Evolutionary conservation across 2,329 filamentous ascomycete genomes (phyloP).

Genomic region (Drechslera avenae): DNA sequence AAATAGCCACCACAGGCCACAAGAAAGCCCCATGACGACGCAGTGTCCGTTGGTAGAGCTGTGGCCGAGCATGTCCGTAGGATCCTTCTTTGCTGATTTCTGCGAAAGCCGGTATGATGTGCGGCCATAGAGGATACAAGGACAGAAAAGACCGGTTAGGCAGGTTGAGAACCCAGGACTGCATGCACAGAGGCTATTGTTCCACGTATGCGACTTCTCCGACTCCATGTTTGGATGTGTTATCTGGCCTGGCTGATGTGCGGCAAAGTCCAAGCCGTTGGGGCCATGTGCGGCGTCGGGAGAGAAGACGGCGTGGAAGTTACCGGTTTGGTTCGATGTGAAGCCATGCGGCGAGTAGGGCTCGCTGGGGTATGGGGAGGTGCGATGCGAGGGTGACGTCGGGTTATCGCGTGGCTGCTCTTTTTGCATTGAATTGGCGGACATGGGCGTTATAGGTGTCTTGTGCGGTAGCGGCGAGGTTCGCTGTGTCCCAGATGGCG

Average conservation of each 20-base stretch:
- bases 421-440: slow-evolving; percentile 19
- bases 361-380: slow-evolving; percentile 24
- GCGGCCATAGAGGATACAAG: slow-evolving; percentile 52
- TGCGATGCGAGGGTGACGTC: slow-evolving; percentile 15
- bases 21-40: slow-evolving; percentile 44
- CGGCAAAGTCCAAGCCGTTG: slow-evolving; percentile 43
- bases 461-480: slow-evolving; percentile 34
- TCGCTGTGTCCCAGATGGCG: slow-evolving; percentile 26
- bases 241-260: slow-evolving; percentile 50
- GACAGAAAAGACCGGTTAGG: slow-evolving; percentile 49
- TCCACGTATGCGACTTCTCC: slow-evolving; percentile 34
- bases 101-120: slow-evolving; percentile 51
- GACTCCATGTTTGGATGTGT: slow-evolving; percentile 50
- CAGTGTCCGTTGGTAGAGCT: slow-evolving; percentile 49
- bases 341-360: slow-evolving; percentile 45
- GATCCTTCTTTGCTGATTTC: slow-evolving; percentile 46
- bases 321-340: slow-evolving; percentile 24
- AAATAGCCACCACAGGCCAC: slow-evolving; percentile 48
- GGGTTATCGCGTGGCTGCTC: slow-evolving; percentile 5
- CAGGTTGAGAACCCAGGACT: slow-evolving; percentile 46
- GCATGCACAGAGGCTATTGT: slow-evolving; percentile 42
- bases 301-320: slow-evolving; percentile 42
- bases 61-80: slow-evolving; percentile 48
- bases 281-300: slow-evolving; percentile 47
- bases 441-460: slow-evolving; percentile 38